Base-by-base conservation (phyloP, 371 early-diverging fungal species). In the Mortierella sp. region DNA sequence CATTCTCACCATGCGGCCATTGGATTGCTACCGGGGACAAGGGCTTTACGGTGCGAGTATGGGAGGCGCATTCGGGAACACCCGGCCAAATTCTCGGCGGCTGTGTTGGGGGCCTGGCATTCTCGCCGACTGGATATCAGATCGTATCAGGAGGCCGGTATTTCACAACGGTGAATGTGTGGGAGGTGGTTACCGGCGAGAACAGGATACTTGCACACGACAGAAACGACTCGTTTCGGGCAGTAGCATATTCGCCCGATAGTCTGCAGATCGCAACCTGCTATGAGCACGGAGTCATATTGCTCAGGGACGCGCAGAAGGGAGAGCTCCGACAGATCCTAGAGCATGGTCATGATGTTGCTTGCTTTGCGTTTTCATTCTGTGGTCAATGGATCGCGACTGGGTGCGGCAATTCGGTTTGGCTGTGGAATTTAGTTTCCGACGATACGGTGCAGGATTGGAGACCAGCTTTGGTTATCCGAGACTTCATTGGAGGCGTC, bases 11-110 rank as follows among this genome's bases (percentile, higher is more conserved):
- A 2, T 43, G 44, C 44, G 70, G 70, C 5, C 7, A 29, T 9
- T 58, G 43, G 29, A 39, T 70, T 31, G 70, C 70, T 22, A 58
- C 70, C 9, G 8, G 43, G 40, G 26, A 58, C 58, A 14, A 58
- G 2, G 70, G 58, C 61, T 43, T 19, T 16, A 53, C 70, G 24
- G 70, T 70, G 55, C 70, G 70, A 26, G n/a, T 70, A 37, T 70
- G 70, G 70, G 16, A 45, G 10, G 16, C 16, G 45, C 10, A 45
- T 10, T 45, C 45, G 45, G 8, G 10, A 10, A 45, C 10, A 10
- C 8, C 8, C 10, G 52, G 24, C 5, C 52, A 24, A 8, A 24
- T 52, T 52, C n/a, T 52, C n/a, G 6, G 14, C 6, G 52, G n/a
- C 6, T 14, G 14, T 22, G 66, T 66, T 13, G 7, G 4, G 7